These are phyloP conservation scores for Elaeagnus macrophylla DNA, from an alignment of 306 rosid species.

Conservation along the genomic window DNA sequence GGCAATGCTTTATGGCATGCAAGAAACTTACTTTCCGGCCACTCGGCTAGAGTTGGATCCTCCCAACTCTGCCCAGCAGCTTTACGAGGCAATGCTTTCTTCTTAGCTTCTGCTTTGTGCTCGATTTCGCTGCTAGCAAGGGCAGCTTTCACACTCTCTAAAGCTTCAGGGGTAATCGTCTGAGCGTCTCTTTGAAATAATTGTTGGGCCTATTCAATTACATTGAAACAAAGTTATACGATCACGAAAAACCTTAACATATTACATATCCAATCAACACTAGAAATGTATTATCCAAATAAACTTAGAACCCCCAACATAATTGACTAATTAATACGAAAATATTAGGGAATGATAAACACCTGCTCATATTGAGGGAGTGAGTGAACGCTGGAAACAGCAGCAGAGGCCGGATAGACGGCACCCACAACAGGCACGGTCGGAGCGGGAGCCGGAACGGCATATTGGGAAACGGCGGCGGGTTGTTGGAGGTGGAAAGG, in stretches of 20 bases:
- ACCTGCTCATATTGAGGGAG: constrained; percentile 79
- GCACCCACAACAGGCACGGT: constrained; percentile 28
- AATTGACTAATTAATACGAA: not conserved
- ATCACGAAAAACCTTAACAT: not conserved
- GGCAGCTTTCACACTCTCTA: constrained; percentile 89
- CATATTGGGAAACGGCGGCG: constrained; percentile 36
- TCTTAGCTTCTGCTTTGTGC: constrained; percentile 69
- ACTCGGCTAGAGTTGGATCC: constrained; percentile 87
- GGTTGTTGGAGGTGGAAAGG: constrained; percentile 86
- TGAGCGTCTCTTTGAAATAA: constrained; percentile 91
- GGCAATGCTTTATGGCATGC: no score
- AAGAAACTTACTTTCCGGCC: constrained; percentile 76
- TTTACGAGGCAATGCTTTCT: constrained; percentile 90
- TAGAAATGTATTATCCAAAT: not conserved
- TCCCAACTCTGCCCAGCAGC: constrained; percentile 97
- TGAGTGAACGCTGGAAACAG: constrained; percentile 36
- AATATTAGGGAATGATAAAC: not conserved
- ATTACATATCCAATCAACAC: not conserved
- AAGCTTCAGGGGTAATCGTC: constrained; percentile 82
- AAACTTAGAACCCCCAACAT: not conserved
- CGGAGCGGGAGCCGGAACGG: constrained; percentile 35
- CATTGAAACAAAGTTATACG: constrained; percentile 2
- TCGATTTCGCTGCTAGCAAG: constrained; percentile 84
- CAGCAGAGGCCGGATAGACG: constrained; percentile 30
- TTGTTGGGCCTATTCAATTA: constrained; percentile 67